Conservation (phyloP, 2,329 filamentous ascomycete species). For the Teratosphaeriaceae sp. region DNA sequence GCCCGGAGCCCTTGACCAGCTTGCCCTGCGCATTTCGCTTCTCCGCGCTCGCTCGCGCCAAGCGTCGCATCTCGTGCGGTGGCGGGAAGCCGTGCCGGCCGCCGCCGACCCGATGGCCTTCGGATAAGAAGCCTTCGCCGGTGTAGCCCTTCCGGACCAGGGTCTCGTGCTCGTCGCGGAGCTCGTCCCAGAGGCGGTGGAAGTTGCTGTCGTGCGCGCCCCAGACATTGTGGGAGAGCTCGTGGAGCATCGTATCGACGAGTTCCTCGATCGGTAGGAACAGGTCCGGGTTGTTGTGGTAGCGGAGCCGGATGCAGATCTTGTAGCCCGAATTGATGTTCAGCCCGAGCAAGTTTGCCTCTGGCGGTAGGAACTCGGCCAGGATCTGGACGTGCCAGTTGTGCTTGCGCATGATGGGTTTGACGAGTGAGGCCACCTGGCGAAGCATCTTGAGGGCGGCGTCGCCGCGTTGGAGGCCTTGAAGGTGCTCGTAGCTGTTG, state of each 20-base stretch:
- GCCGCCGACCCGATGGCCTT: conserved; percentile 65
- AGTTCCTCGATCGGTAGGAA: conserved; percentile 77
- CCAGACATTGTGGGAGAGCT: conserved; percentile 81
- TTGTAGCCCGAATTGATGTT: conserved; percentile 71
- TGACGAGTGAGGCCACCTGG: conserved; percentile 80
- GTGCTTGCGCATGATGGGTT: conserved; percentile 87
- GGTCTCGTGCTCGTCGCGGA: conserved; percentile 76
- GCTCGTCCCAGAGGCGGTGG: conserved; percentile 79
- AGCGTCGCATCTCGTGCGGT: conserved; percentile 63
- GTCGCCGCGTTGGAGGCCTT: conserved; percentile 36
- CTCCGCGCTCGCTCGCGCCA: conserved; percentile 64
- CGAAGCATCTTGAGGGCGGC: conserved; percentile 56
- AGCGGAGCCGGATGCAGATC: conserved; percentile 76
- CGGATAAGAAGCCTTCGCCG: conserved; percentile 77
- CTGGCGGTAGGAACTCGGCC: conserved; percentile 75
- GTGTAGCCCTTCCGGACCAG: conserved; percentile 77
- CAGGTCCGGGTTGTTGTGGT: conserved; percentile 64
- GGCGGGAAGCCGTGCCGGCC: conserved; percentile 48
- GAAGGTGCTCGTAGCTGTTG: conserved; percentile 44
- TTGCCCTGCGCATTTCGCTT: conserved; percentile 47
- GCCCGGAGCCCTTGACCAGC: conserved; percentile 57
- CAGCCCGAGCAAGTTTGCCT: conserved; percentile 67
- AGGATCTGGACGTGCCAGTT: conserved; percentile 73
- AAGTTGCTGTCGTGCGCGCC: conserved; percentile 80
- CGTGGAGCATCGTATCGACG: conserved; percentile 88